Evolutionary conservation across 2,329 filamentous ascomycete species (phyloP).

Genomic region (Paraconiothyrium sp.): DNA sequence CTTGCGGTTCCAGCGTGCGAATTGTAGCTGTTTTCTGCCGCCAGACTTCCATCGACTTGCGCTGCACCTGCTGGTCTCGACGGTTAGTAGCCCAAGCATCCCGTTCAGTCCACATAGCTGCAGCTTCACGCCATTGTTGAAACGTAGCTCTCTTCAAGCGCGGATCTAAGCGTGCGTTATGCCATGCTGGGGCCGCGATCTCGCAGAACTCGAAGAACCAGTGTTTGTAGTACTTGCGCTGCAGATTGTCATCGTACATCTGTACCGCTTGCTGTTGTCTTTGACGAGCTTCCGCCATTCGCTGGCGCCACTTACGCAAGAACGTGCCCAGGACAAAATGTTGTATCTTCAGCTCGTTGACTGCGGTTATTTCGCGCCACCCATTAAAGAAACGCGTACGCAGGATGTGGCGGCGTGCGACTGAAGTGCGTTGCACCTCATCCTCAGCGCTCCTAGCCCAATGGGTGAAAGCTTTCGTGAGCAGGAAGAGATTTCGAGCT

Average conservation of each 20-base stretch:
- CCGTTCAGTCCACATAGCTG: slow-evolving; percentile 37
- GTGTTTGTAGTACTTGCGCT: slow-evolving; percentile 41
- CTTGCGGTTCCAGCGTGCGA: slow-evolving; percentile 45
- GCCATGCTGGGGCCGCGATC: slow-evolving; percentile 45
- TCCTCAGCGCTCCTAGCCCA: slow-evolving; percentile 74
- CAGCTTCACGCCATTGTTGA: slow-evolving; percentile 38
- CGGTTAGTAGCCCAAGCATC: slow-evolving; percentile 34
- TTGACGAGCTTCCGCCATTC: slow-evolving; percentile 47
- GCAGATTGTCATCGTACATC: slow-evolving; percentile 45
- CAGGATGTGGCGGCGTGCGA: slow-evolving; percentile 76
- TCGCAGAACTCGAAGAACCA: slow-evolving; percentile 52
- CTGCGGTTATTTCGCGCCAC: slow-evolving; percentile 72
- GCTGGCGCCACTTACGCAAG: slow-evolving; percentile 62
- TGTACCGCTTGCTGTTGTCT: slow-evolving; percentile 44
- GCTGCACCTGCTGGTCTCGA: slow-evolving; percentile 34
- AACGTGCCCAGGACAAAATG: slow-evolving; percentile 65
- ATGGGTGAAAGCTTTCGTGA: slow-evolving; percentile 71
- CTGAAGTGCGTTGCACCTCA: slow-evolving; percentile 71
- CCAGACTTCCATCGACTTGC: slow-evolving; percentile 37
- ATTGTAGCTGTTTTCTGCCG: slow-evolving; percentile 27
- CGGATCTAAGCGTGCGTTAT: slow-evolving; percentile 36
- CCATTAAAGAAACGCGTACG: slow-evolving; percentile 73
- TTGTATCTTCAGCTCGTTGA: slow-evolving; percentile 65
- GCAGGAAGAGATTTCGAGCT: slow-evolving; percentile 72
- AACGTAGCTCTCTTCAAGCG: slow-evolving; percentile 38